These are phyloP conservation scores for Schoenoplectus triqueter DNA, from an alignment of 202 grass and related monocot species.

Conservation along the genomic window DNA sequence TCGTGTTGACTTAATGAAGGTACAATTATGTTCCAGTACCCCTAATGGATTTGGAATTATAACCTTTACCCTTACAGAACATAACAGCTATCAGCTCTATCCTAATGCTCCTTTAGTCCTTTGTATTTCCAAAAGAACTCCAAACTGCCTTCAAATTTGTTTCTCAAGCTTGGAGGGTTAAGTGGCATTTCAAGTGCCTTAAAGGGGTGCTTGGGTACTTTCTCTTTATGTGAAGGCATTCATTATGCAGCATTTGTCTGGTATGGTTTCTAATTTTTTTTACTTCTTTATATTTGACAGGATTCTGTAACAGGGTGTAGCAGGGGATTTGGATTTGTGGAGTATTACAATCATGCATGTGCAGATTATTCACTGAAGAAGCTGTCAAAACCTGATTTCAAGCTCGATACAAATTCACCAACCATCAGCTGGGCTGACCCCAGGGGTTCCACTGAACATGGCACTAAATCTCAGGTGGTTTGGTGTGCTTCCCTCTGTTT, in stretches of 20 bases:
- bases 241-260: constrained; percentile 15
- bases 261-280: constrained; percentile 30
- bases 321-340: constrained; percentile 78
- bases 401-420: constrained; percentile 73
- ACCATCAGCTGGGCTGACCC: constrained; percentile 87
- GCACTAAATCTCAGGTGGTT: constrained; percentile 54
- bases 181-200: neutral
- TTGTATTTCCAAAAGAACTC: neutral
- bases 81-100: neutral
- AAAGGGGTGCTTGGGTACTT: neutral
- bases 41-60: no score
- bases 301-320: constrained; percentile 60
- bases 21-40: constrained; percentile 31
- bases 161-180: constrained; percentile 5
- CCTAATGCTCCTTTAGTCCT: neutral
- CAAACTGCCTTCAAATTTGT: neutral
- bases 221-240: constrained; percentile 11
- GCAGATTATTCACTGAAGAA: constrained; percentile 84
- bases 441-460: constrained; percentile 58
- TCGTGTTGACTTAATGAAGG: constrained; percentile 77
- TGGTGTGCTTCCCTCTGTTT: constrained; percentile 8
- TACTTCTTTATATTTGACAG: constrained; percentile 44
- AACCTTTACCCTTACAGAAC: neutral
- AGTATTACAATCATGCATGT: constrained; percentile 93
- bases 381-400: constrained; percentile 84